Base-by-base conservation (phyloP, 225 moss, liverwort and hornwort genomes). In the Sphagnum contortum region DNA sequence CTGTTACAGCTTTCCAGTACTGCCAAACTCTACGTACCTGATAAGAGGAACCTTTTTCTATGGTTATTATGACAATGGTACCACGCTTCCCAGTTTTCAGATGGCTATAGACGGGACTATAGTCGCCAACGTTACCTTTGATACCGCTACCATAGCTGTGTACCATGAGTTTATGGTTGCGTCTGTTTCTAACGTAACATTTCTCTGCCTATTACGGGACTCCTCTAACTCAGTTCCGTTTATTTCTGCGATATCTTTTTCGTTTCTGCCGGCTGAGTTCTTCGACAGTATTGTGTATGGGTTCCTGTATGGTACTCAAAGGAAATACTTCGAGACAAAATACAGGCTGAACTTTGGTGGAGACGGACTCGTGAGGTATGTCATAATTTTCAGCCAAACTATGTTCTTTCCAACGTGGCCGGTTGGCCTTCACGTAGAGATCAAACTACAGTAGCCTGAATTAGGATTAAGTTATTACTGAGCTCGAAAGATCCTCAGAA, bases 1-100 rank as follows among this genome's bases (percentile, higher is more conserved):
- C 66, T 72, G 73, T 57, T 73, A 73, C 68, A 44, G 29, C 29
- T 47, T 73, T 50, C 73, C 68, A 1, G 68, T 68, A 11, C 4
- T 11, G 8, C 49, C 44, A 9, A 48, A 57, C 58, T 12, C 47
- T 49, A 47, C 51, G 29, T 73, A 73, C 64, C 49, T 63, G 50
- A 7, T 73, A 4, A 67, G 73, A 10, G 68, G 68, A 2, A 29
- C 10, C 4, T 68, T 73, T 63, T 57, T 12, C 57, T 64, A 68
- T 8, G 63, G 64, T 12, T 12, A 47, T 3, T 64, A 45, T 2
- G 12, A 52, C 7, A 45, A 47, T 2, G 73, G 68, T n/a, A 3
- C 8, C 5, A 45, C 3, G 2, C 8, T 44, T 12, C 73, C 73
- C 5, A 50, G 9, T 3, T 73, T 73, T 50, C 57, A 52, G 57